Evolutionary conservation across 2,329 filamentous ascomycete genomes (phyloP).

Genomic region (Lomentospora prolificans): DNA sequence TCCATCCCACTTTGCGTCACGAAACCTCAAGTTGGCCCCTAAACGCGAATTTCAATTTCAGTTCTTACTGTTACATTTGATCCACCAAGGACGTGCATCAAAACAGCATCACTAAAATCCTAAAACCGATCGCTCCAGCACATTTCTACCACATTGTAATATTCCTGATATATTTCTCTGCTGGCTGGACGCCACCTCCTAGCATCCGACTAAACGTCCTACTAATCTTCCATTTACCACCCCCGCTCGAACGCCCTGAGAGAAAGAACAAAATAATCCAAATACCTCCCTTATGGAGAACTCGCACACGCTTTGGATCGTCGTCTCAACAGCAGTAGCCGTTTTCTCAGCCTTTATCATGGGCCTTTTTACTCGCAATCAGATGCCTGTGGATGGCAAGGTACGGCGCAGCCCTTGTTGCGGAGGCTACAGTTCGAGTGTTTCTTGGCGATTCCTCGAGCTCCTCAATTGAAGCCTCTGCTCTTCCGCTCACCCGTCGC

Average conservation of each 20-base stretch:
- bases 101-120: background rate
- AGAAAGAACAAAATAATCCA: no score
- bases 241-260: no score
- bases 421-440: no score
- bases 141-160: no score
- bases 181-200: slow-evolving; percentile 6
- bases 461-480: background rate
- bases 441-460: no score
- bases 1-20: no score
- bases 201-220: slow-evolving; percentile 1
- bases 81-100: background rate
- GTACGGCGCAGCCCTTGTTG: slow-evolving; percentile 32
- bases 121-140: background rate
- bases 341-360: slow-evolving; percentile 37
- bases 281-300: no score
- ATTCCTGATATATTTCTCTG: slow-evolving; percentile 7
- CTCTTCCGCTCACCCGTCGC: background rate
- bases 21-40: no score
- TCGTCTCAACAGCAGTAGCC: slow-evolving; percentile 21
- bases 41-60: background rate
- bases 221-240: background rate
- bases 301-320: slow-evolving; percentile 14
- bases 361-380: slow-evolving; percentile 60
- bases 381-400: slow-evolving; percentile 77
- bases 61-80: background rate